A percentile compares a stretch with the other conserved stretches of the same genome.
phyloP scores from a whole-genome alignment of 176 grass and related monocot species.

The Thinopyrum elongatum region DNA sequence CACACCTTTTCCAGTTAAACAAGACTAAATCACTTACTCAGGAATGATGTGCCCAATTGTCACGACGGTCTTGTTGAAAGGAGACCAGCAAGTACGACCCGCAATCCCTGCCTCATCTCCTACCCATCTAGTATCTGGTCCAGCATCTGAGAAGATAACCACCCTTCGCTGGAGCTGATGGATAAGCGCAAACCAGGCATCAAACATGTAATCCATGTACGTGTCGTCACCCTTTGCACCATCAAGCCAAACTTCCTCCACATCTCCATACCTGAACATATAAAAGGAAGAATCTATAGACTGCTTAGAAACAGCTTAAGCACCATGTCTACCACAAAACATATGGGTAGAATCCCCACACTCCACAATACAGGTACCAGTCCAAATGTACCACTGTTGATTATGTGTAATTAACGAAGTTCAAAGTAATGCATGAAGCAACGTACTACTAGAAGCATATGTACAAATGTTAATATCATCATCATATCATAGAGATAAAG shows the following conservation, averaged over 20 bases:
- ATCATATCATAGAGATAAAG: not conserved
- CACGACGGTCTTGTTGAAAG: conserved; percentile 68
- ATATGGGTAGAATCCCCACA: not conserved
- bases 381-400: not conserved
- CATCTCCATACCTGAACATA: conserved; percentile 74
- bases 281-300: not conserved
- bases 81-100: conserved; percentile 74
- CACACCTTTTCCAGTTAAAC: not conserved
- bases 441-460: not conserved
- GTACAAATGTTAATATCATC: not conserved
- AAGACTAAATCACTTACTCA: conserved; percentile 49
- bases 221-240: conserved; percentile 72
- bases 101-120: conserved; percentile 73
- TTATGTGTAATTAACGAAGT: not conserved
- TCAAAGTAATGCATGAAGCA: not conserved
- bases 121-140: conserved; percentile 85
- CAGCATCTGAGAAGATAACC: conserved; percentile 90
- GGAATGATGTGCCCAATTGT: conserved; percentile 59
- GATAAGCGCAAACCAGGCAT: conserved; percentile 79
- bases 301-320: not conserved
- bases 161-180: conserved; percentile 79
- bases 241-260: conserved; percentile 89
- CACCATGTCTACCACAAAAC: not conserved
- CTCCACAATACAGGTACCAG: not conserved
- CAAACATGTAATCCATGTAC: conserved; percentile 77